Evolutionary conservation across 805 yeast genomes (phyloP), one percentile per base, ranked within the genome.

Genomic region (Kuraishia floccosa): DNA sequence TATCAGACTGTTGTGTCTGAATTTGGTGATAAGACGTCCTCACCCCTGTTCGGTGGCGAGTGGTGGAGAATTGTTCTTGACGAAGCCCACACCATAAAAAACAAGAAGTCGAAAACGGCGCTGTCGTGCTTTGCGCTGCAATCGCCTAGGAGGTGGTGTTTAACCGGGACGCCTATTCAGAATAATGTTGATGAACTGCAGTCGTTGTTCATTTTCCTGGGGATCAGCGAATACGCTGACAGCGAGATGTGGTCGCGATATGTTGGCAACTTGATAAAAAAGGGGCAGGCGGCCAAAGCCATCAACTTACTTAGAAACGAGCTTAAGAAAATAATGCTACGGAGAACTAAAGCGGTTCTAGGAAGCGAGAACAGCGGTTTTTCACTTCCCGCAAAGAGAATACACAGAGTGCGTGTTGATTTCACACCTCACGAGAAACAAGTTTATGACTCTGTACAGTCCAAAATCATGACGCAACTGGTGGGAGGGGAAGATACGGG

Each of bases 101-200:
- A 74, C 41, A 51, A 53, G 29, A 48, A 49, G 10, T 52, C 81
- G 0, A 56, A 62, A 37, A 47, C 65, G 4, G 52, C 76, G 0
- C 53, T 46, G 26, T 76, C 76, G 0, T 57, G 67, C 36, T 56
- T 54, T 27, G 46, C 52, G 5, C 33, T 76, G 6, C 44, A 56
- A 17, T 48, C 70, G 15, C 33, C 41, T 1, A 61, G 64, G 33
- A 54, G 78, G 28, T 73, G 80, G 77, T 63, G 72, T 18, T 52
- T 75, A 4, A 71, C 80, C 2, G 83, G 83, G 32, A 75, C 83
- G 0, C 83, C 82, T 0, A 48, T 76, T 24, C 82, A 75, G 47
- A 75, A 75, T 39, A 57, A 54, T 23, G 52, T 70, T 30, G 63
- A 55, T 27, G 83, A 76, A 31, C 46, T 75, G 11, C 67, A 61